Conservation (phyloP, 2,329 filamentous ascomycete species). For the Coleophoma eucalyptorum region DNA sequence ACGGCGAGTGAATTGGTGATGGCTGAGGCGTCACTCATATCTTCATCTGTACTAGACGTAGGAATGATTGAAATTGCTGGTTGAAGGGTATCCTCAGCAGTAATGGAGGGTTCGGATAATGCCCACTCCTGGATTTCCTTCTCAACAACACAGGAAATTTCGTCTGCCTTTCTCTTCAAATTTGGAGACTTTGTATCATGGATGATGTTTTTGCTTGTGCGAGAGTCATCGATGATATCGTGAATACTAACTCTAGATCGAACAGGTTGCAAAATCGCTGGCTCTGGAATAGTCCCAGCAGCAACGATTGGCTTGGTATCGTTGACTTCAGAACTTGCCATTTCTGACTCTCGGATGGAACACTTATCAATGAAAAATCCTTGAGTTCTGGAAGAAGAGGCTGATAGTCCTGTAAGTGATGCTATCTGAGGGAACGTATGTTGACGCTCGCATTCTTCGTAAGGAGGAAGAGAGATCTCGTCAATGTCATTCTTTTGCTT, state of each 20-base stretch:
- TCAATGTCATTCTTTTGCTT: neutral
- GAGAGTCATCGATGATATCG: conserved; percentile 22
- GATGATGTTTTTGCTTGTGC: neutral
- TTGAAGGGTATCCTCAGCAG: neutral
- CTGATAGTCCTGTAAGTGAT: neutral
- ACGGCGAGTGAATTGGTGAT: neutral
- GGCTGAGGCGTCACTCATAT: neutral
- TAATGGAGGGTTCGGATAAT: neutral
- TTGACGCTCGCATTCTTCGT: neutral
- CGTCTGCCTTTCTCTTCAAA: conserved; percentile 24
- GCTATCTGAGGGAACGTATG: neutral
- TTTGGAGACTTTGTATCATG: neutral
- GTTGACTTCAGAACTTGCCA: conserved; percentile 4
- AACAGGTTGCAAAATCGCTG: conserved; percentile 3
- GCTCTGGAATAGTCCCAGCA: neutral
- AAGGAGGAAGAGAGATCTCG: neutral
- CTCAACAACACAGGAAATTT: conserved; percentile 23
- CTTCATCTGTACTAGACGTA: neutral
- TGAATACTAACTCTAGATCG: conserved; percentile 23
- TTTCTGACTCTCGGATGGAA: too few species aligned
- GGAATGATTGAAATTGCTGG: neutral
- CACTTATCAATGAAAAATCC: too few species aligned
- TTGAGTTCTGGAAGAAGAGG: too few species aligned
- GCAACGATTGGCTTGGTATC: conserved; percentile 13
- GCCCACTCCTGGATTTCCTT: conserved; percentile 21